A percentile compares a stretch with the other conserved stretches of the same genome.
Evolutionary conservation across 805 yeast genomes (phyloP).

Genomic region (Tetrapisispora namnaoensis): DNA sequence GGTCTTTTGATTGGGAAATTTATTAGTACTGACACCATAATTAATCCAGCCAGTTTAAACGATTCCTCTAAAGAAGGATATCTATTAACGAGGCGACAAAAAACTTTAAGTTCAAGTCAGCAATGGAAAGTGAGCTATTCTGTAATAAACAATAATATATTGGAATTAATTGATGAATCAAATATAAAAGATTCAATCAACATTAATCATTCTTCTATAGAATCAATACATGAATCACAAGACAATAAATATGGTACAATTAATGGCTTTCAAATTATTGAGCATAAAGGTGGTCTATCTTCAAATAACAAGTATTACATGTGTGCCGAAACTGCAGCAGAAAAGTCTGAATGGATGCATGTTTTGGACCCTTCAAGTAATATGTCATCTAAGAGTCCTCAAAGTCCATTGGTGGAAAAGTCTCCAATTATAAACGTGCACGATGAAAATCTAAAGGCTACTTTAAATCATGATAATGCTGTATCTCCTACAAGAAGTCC

Average conservation of each 20-base stretch:
- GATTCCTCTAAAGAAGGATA: conserved; percentile 57
- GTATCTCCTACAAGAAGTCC: conserved; percentile 1
- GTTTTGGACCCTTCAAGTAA: neutral
- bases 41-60: conserved; percentile 40
- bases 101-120: conserved; percentile 42
- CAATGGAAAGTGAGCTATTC: conserved; percentile 66
- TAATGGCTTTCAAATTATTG: conserved; percentile 27
- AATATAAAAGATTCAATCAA: conserved; percentile 36
- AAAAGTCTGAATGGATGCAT: conserved; percentile 58
- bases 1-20: conserved; percentile 50
- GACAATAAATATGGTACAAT: conserved; percentile 25
- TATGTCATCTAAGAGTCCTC: neutral
- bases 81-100: conserved; percentile 50
- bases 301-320: conserved; percentile 44
- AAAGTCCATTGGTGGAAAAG: neutral
- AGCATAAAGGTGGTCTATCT: conserved; percentile 29
- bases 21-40: conserved; percentile 59
- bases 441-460: neutral
- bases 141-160: conserved; percentile 47
- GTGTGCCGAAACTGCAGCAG: conserved; percentile 69
- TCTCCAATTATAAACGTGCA: neutral
- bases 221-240: conserved; percentile 23
- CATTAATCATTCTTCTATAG: conserved; percentile 28
- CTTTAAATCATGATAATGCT: neutral
- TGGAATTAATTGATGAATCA: conserved; percentile 51